phyloP scores from a whole-genome alignment of 495 filamentous ascomycete species.

The Talaromyces nanjingensis region DNA sequence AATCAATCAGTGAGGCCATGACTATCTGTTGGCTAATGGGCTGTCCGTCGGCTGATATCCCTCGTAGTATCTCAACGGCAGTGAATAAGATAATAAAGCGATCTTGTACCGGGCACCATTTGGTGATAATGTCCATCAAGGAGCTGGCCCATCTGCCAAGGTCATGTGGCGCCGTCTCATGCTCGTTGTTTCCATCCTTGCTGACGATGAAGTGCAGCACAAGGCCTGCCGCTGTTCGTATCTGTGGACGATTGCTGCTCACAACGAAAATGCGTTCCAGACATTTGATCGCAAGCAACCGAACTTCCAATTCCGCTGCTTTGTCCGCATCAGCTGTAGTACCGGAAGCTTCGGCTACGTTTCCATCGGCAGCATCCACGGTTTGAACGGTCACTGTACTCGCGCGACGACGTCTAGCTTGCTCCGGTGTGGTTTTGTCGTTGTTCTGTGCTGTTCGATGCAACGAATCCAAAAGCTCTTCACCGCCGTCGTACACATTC shows the following conservation, averaged over 20 bases:
- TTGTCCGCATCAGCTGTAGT: slow-evolving; percentile 78
- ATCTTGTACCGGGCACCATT: slow-evolving; percentile 87
- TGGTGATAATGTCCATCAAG: slow-evolving; percentile 66
- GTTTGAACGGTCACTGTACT: slow-evolving; percentile 75
- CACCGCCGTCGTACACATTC: slow-evolving; percentile 73
- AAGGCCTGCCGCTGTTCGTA: slow-evolving; percentile 62
- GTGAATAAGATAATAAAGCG: slow-evolving; percentile 80
- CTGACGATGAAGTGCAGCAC: slow-evolving; percentile 65
- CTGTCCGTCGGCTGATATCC: slow-evolving; percentile 34
- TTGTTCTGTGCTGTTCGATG: slow-evolving; percentile 52
- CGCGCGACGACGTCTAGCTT: slow-evolving; percentile 52
- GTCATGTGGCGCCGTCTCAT: slow-evolving; percentile 15
- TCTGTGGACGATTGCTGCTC: slow-evolving; percentile 65
- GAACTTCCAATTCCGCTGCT: slow-evolving; percentile 79
- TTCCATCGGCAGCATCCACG: slow-evolving; percentile 56
- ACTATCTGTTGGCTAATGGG: slow-evolving; percentile 61
- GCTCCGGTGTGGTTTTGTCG: slow-evolving; percentile 59
- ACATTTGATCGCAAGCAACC: slow-evolving; percentile 72
- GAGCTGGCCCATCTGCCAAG: slow-evolving; percentile 65
- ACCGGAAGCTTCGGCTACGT: slow-evolving; percentile 63
- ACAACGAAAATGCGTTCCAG: slow-evolving; percentile 72
- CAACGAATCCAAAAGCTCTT: slow-evolving; percentile 57
- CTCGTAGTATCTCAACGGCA: slow-evolving; percentile 60
- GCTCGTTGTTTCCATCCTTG: slow-evolving; percentile 35
- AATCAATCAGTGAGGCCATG: slow-evolving; percentile 65